Base-by-base conservation (phyloP, 306 rosid genomes). In the Prosopis cineraria region DNA sequence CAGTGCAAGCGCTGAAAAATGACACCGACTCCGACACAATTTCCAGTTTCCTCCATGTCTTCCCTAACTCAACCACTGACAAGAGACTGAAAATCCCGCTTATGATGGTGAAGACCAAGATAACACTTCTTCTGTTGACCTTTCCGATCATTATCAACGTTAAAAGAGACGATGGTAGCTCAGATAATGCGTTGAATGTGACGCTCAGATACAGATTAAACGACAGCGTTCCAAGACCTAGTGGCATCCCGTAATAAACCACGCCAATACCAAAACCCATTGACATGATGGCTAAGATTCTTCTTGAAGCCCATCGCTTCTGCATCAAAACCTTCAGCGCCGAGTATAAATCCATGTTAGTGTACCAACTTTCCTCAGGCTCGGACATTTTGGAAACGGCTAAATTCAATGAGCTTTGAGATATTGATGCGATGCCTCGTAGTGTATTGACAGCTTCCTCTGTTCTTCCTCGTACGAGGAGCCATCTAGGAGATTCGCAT, bases 401-500 rank as follows among this genome's bases (percentile, higher is more conserved):
- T 8, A 84, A 53, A 7, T 74, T 67, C 1, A 83, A 2, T n/a
- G 47, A 78, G 41, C 64, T 78, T 4, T 77, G 80, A 44, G 73
- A 71, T 3, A 71, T 10, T 5, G 81, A 78, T 0, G 89, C 36
- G 11, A 87, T 83, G 76, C 39, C 10, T 72, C 60, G 78, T 0
- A 89, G 73, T 0, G 87, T 31, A 9, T 56, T 82, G 0, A 82
- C 22, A 4, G 90, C 95, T 29, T 92, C 90, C 29, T 88, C 91
- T 43, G 68, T 84, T 6, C 80, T 75, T 13, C 95, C 97, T 43
- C 37, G 72, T 7, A 92, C 75, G 5, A 90, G 75, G 3, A 90
- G 86, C 97, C 97, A 90, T 56, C 95, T 82, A 0, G 97, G 97
- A 0, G 97, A 92, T 7, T 92, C 97, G 0, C 24, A 69, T n/a